These are phyloP conservation scores for Penicillium lividum DNA, from an alignment of 495 filamentous ascomycete species.

Conservation along the genomic window DNA sequence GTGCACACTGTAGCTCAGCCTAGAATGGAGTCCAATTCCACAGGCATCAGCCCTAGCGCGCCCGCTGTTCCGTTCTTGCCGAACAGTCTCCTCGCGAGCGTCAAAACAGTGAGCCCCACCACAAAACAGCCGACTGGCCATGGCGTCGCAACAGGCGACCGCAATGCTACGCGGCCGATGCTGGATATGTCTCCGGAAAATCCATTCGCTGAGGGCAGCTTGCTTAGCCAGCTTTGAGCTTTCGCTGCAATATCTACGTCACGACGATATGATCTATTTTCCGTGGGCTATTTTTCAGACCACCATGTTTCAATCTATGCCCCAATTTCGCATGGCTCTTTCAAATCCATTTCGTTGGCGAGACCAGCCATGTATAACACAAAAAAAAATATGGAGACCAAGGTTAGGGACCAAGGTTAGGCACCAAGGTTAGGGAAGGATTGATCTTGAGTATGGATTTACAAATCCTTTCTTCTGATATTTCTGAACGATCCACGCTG, in stretches of 20 bases:
- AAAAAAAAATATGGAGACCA: neutral
- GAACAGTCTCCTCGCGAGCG: slow-evolving; percentile 38
- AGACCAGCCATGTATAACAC: neutral
- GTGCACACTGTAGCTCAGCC: slow-evolving; percentile 20
- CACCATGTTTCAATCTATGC: neutral
- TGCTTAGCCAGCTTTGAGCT: slow-evolving; percentile 47
- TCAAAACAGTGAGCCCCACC: slow-evolving; percentile 14
- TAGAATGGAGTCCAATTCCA: slow-evolving; percentile 17
- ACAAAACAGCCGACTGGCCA: slow-evolving; percentile 41
- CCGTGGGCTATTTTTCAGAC: neutral
- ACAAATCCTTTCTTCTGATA: too few species aligned
- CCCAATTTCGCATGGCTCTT: neutral
- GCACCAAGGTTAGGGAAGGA: neutral
- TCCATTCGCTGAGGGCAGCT: slow-evolving; percentile 56
- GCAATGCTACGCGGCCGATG: slow-evolving; percentile 54
- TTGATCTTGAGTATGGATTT: neutral
- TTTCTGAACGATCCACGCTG: neutral
- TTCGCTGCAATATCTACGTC: neutral
- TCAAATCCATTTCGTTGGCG: neutral
- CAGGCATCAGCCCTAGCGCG: slow-evolving; percentile 25
- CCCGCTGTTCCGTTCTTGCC: slow-evolving; percentile 34
- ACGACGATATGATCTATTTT: neutral
- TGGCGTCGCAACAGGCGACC: slow-evolving; percentile 55
- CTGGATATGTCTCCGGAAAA: slow-evolving; percentile 53
- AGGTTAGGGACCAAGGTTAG: neutral